Evolutionary conservation across 306 rosid species (phyloP).

Genomic region (Begonia fuchsioides): DNA sequence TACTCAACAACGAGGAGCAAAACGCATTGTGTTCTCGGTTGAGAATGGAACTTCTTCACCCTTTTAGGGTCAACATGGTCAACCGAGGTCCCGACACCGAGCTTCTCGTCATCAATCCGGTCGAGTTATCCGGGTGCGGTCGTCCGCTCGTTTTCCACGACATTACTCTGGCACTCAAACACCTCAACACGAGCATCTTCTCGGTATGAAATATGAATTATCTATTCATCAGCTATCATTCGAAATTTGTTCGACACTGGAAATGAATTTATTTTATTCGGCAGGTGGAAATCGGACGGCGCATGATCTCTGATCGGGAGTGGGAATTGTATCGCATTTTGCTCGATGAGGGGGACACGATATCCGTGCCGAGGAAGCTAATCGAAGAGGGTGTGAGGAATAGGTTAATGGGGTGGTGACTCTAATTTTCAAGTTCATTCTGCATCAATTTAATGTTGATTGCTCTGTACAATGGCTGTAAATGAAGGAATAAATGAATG

Average conservation of each 20-base stretch:
- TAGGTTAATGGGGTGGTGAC: constrained; percentile 44
- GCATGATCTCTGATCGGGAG: constrained; percentile 33
- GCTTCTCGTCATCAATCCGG: constrained; percentile 50
- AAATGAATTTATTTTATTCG: neutral
- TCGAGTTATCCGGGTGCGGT: constrained; percentile 46
- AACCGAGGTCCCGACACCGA: constrained; percentile 50
- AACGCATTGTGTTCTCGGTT: constrained; percentile 30
- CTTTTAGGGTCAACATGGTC: constrained; percentile 32
- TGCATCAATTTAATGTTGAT: too few relatives aligned
- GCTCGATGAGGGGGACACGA: constrained; percentile 29
- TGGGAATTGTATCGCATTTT: constrained; percentile 47
- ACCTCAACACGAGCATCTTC: constrained; percentile 24
- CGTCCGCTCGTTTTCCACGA: constrained; percentile 45
- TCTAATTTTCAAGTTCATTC: neutral
- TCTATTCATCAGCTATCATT: neutral
- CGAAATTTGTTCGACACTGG: neutral
- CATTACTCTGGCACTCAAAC: constrained; percentile 32
- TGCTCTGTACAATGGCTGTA: too few relatives aligned
- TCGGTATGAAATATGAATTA: constrained; percentile 17
- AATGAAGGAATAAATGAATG: too few relatives aligned
- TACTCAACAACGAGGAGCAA: constrained; percentile 31
- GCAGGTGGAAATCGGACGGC: constrained; percentile 41
- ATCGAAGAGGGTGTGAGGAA: constrained; percentile 33
- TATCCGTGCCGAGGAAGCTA: constrained; percentile 18
- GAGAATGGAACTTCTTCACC: constrained; percentile 38